Evolutionary conservation across 1,284 basidiomycete genomes (phyloP).

Genomic region (Sporisorium scitamineum): DNA sequence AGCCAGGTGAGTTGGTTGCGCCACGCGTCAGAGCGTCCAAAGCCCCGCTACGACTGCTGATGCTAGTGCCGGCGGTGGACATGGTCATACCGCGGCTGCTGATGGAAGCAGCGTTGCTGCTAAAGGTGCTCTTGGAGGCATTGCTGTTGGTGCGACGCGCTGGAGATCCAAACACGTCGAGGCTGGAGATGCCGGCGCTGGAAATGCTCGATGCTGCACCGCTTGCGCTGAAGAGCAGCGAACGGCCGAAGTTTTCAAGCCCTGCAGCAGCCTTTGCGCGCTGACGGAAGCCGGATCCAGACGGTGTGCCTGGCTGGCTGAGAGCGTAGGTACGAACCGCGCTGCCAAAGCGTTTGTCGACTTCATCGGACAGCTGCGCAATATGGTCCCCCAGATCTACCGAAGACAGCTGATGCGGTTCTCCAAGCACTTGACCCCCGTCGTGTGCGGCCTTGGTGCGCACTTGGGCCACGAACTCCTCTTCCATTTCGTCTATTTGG

Average conservation of each 20-base stretch:
- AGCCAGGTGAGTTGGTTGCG: constrained; percentile 29
- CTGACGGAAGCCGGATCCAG: constrained; percentile 45
- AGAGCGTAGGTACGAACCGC: constrained; percentile 13
- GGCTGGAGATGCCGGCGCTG: constrained; percentile 37
- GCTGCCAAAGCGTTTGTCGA: constrained; percentile 36
- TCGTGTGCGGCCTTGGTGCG: constrained; percentile 34
- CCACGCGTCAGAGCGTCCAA: constrained; percentile 23
- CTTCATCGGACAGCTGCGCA: constrained; percentile 37
- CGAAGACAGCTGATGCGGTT: constrained; percentile 31
- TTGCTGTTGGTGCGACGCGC: constrained; percentile 54
- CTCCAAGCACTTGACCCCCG: constrained; percentile 22
- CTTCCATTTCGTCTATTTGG: constrained; percentile 51
- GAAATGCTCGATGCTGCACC: constrained; percentile 39
- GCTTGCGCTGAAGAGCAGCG: constrained; percentile 50
- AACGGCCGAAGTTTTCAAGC: constrained; percentile 56
- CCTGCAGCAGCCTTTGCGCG: constrained; percentile 55
- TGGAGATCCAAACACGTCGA: constrained; percentile 57
- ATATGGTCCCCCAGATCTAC: constrained; percentile 40
- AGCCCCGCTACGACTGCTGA: constrained; percentile 50
- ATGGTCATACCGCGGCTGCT: constrained; percentile 52
- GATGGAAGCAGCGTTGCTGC: constrained; percentile 40
- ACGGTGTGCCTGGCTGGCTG: constrained; percentile 35
- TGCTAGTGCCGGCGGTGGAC: constrained; percentile 56
- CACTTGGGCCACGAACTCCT: constrained; percentile 38
- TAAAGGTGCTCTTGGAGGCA: constrained; percentile 52